Base-by-base conservation (phyloP, 148 eudicot species). In the Chenopodium suecicum region DNA sequence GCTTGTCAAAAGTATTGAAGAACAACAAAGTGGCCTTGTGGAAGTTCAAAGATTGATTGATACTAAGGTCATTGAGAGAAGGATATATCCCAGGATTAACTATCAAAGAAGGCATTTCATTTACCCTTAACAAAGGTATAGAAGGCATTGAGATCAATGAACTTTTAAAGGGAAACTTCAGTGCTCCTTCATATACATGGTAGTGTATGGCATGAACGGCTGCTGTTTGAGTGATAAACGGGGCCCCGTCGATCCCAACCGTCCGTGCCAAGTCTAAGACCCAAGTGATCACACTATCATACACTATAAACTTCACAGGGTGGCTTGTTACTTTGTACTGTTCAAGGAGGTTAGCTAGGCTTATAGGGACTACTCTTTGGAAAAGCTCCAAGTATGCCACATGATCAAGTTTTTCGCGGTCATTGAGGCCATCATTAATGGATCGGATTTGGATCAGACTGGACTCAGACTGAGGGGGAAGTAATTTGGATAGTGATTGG, bases 31-130 rank as follows among this genome's bases (percentile, higher is more conserved):
- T 86, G 9, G 89, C 92, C 44, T 83, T 34, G 22, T 66, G 64
- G 27, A 90, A 32, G 76, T 82, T 88, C 0, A 78, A 80, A 63
- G 84, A 84, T 23, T 88, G 90, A 29, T 84, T 65, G 16, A 85
- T 27, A 65, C 82, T 76, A 31, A 88, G 79, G 22, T n/a, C 50
- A 66, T 78, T 27, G 32, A 82, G 31, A n/a, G 69, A 52, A 22
- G 84, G 80, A 29, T 87, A 86, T 6, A 80, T 50, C 14, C 22
- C 75, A 2, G 34, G 32, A 37, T 69, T 80, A 7, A 32, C 79
- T 9, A 88, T 64, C 70, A 88, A 86, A 47, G 82, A 81, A 22
- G 91, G 91, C 82, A 90, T 29, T 41, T 90, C 91, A 19, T 74
- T 34, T 5, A 10, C 22, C 73, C 78, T 80, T 65, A 82, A 73